Evolutionary conservation across 2,329 filamentous ascomycete species (phyloP).

Genomic region (Grosmannia huntii): DNA sequence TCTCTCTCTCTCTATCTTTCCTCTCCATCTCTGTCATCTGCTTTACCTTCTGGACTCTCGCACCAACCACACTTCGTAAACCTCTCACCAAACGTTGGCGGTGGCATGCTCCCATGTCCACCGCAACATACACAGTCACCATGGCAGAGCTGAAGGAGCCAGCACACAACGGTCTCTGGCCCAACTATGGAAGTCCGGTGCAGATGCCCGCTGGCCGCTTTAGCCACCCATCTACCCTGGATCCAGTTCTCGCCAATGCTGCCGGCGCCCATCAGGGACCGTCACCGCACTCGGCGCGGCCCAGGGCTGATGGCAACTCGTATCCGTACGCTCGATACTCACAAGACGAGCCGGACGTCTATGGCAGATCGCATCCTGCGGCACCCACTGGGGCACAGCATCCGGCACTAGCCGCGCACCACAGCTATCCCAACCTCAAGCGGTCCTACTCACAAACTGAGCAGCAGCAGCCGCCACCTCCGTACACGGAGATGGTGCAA

Average conservation of each 20-base stretch:
- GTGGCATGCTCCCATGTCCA: slow-evolving; percentile 46
- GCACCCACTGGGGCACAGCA: slow-evolving; percentile 13
- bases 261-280: slow-evolving; percentile 21
- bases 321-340: slow-evolving; percentile 42
- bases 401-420: slow-evolving; percentile 32
- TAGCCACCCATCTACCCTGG: slow-evolving; percentile 30
- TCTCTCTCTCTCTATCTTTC: not conserved
- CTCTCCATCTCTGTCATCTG: not conserved
- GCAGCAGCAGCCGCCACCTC: slow-evolving; percentile 22
- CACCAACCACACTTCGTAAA: not conserved
- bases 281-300: slow-evolving; percentile 32
- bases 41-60: not conserved
- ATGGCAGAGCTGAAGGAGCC: slow-evolving; percentile 54
- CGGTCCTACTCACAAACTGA: slow-evolving; percentile 43
- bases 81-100: not conserved
- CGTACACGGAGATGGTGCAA: slow-evolving; percentile 49
- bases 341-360: slow-evolving; percentile 40
- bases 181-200: slow-evolving; percentile 42
- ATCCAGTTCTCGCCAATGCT: slow-evolving; percentile 30
- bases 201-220: slow-evolving; percentile 38
- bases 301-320: slow-evolving; percentile 32
- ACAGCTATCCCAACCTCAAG: slow-evolving; percentile 44
- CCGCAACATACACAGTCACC: slow-evolving; percentile 46
- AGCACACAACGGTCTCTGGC: slow-evolving; percentile 44
- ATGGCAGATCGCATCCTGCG: slow-evolving; percentile 31